A percentile compares a stretch with the other conserved stretches of the same genome.
Evolutionary conservation across 805 yeast species (phyloP).

Genomic region (Phaffomyces thermotolerans): DNA sequence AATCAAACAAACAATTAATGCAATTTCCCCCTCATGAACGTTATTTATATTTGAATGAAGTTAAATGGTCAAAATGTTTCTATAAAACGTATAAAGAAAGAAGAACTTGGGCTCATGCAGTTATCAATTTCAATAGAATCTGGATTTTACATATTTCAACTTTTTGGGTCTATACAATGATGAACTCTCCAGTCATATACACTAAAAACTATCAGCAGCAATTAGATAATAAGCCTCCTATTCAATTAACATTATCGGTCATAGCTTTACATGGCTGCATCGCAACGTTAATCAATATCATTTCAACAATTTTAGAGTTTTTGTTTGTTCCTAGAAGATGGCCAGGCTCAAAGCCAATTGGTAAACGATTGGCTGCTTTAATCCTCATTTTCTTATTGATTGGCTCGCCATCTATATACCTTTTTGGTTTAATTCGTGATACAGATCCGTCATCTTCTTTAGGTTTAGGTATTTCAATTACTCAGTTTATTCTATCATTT

Average conservation of each 20-base stretch:
- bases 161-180: constrained; percentile 72
- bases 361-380: constrained; percentile 39
- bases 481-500: constrained; percentile 52
- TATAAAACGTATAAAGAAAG: constrained; percentile 69
- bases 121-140: constrained; percentile 68
- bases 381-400: constrained; percentile 36
- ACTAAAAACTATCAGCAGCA: constrained; percentile 48
- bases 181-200: constrained; percentile 62
- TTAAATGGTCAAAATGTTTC: constrained; percentile 62
- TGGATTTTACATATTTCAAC: constrained; percentile 71
- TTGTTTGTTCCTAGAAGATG: constrained; percentile 63
- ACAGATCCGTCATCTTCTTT: constrained; percentile 23
- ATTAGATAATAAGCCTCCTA: constrained; percentile 53
- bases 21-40: constrained; percentile 46
- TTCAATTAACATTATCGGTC: constrained; percentile 46
- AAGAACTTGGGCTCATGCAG: constrained; percentile 70
- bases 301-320: constrained; percentile 51
- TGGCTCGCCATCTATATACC: constrained; percentile 44
- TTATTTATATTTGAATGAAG: constrained; percentile 43
- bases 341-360: constrained; percentile 62
- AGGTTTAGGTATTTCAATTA: constrained; percentile 40
- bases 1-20: constrained; percentile 27
- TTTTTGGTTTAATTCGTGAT: constrained; percentile 35
- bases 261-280: constrained; percentile 64
- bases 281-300: constrained; percentile 47